phyloP scores from a whole-genome alignment of 257 asterid species.

The Solanum appendiculatum region DNA sequence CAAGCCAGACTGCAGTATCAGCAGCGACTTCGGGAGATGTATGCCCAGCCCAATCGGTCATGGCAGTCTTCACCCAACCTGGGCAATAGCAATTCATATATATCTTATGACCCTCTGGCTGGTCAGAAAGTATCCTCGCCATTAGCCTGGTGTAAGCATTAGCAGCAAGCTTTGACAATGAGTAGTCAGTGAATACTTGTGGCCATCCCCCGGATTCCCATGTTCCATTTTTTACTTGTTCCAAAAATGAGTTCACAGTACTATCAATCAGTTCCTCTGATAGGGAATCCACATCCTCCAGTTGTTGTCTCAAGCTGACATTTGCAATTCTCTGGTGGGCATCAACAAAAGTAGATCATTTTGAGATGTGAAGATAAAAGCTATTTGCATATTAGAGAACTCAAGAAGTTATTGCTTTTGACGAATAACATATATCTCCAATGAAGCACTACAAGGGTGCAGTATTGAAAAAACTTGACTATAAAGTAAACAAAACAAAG shows the following conservation, averaged over 20 bases:
- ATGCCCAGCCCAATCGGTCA: slow-evolving; percentile 92
- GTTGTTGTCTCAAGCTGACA: slow-evolving; percentile 44
- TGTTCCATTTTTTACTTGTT: slow-evolving; percentile 66
- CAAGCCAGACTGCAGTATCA: slow-evolving; percentile 94
- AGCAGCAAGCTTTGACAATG: slow-evolving; percentile 77
- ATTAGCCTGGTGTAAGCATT: slow-evolving; percentile 63
- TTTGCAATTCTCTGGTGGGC: slow-evolving; percentile 56
- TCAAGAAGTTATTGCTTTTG: background rate
- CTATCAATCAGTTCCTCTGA: slow-evolving; percentile 67
- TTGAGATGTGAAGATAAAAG: background rate
- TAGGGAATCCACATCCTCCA: slow-evolving; percentile 43
- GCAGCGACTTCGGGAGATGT: slow-evolving; percentile 86
- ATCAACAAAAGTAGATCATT: background rate
- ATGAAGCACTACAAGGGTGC: background rate
- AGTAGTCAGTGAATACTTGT: slow-evolving; percentile 69
- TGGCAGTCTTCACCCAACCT: slow-evolving; percentile 94
- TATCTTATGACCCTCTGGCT: slow-evolving; percentile 57
- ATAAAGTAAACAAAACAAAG: background rate
- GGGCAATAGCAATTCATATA: slow-evolving; percentile 77
- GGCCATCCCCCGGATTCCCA: slow-evolving; percentile 91
- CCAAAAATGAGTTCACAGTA: slow-evolving; percentile 36
- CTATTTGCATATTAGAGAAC: background rate
- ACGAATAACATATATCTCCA: background rate
- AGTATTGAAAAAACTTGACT: background rate
- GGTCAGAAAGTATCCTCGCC: slow-evolving; percentile 30